Evolutionary conservation across 768 basidiomycete species (phyloP).

Genomic region (Dictyophora rubrovolvata): DNA sequence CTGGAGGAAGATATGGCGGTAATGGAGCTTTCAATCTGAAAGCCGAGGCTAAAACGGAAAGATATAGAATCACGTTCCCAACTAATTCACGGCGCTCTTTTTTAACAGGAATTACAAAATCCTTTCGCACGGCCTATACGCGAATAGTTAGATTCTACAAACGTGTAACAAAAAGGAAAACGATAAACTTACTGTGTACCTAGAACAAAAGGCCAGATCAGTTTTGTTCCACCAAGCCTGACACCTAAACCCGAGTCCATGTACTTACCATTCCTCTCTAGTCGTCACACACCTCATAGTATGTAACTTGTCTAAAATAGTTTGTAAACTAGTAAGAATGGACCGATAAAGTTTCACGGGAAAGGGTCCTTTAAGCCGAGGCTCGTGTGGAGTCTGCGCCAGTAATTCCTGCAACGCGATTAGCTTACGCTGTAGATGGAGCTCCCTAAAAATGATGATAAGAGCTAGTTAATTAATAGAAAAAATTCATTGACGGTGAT

Average conservation of each 20-base stretch:
- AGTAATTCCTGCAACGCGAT: conserved; percentile 80
- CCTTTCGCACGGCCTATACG: conserved; percentile 63
- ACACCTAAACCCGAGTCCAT: too few relatives aligned
- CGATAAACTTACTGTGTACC: conserved; percentile 54
- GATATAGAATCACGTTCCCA: conserved; percentile 87
- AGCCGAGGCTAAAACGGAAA: conserved; percentile 68
- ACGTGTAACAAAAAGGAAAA: neutral
- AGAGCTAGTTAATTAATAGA: neutral
- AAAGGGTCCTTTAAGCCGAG: conserved; percentile 92
- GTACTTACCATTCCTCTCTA: conserved; percentile 77
- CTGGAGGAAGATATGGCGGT: conserved; percentile 94
- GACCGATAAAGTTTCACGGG: conserved; percentile 78
- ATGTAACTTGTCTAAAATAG: conserved; percentile 81
- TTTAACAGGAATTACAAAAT: conserved; percentile 89
- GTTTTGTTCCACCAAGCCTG: neutral
- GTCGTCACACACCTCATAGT: conserved; percentile 97
- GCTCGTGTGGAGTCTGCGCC: conserved; percentile 84
- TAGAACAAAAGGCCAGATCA: conserved; percentile 17
- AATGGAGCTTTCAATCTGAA: conserved; percentile 83
- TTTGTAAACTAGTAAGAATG: conserved; percentile 72
- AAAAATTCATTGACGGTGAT: neutral
- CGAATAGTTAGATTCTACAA: neutral
- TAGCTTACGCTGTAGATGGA: conserved; percentile 86
- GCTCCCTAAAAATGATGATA: conserved; percentile 51
- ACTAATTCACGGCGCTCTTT: conserved; percentile 86